Base-by-base conservation (phyloP, 768 basidiomycete genomes). In the Lentinula lateritia region DNA sequence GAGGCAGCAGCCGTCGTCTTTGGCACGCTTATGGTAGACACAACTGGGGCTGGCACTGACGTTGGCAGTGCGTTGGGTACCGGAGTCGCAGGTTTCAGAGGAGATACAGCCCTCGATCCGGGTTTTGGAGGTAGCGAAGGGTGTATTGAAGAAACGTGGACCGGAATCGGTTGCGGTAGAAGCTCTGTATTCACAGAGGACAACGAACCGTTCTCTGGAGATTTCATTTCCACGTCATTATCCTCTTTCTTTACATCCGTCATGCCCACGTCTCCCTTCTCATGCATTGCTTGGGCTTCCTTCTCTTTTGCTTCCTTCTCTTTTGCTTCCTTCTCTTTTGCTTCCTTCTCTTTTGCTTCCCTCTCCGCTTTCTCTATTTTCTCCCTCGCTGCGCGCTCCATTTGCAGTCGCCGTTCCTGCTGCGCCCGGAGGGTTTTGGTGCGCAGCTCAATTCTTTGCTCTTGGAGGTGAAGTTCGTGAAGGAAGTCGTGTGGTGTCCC, bases 111-210 rank as follows among this genome's bases (percentile, higher is more conserved):
- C 46, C 72, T 66, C 28, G 79, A 73, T 18, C 82, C 83, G 48
- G 90, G 89, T 68, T 88, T 89, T 6, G 88, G 82, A 9, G 90
- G 89, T 32, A 91, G 74, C 1, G 88, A 89, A 1, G 87, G 88
- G 65, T 89, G 88, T 50, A 89, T n/a, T n/a, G 36, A 39, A 54
- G 38, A 54, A 6, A 41, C 23, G 13, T 16, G 46, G 13, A 28
- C 23, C 6, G 55, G 39, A 8, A 41, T 38, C 18, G 55, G 55
- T 28, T 56, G 56, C 5, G 61, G 38, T 20, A 42, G 61, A 3
- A 66, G 61, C 13, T 76, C 62, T 52, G 74, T 67, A 41, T 75
- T 69, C 41, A 74, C 61, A 35, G 74, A 64, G 18, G 70, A 53
- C n/a, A 66, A 57, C 36, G 69, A 36, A 39, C 70, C 66, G 48